A percentile compares a stretch with the other conserved stretches of the same genome.
Conservation (phyloP, 83 land plant genomes). For the Thuja plicata region DNA sequence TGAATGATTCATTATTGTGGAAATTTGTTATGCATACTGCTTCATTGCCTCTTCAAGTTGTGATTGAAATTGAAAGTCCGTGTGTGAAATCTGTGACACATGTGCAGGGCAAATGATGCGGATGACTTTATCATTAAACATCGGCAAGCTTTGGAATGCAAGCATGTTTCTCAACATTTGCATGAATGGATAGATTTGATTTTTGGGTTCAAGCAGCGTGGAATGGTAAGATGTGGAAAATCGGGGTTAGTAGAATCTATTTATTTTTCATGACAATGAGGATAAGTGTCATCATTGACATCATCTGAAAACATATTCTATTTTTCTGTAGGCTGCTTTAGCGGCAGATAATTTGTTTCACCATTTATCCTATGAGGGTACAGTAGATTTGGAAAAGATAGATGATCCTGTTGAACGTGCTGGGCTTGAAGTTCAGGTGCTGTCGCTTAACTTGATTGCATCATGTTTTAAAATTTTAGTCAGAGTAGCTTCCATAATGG, state of each 20-base stretch:
- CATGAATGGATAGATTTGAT: slow-evolving; percentile 52
- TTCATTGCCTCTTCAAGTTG: not conserved
- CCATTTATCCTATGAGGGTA: slow-evolving; percentile 45
- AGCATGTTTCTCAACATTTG: slow-evolving; percentile 37
- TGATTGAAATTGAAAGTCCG: not conserved
- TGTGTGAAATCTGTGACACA: not conserved
- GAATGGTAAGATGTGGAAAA: slow-evolving; percentile 26
- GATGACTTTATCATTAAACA: slow-evolving; percentile 47
- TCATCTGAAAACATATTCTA: not conserved
- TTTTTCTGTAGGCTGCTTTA: slow-evolving; percentile 37
- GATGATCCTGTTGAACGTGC: slow-evolving; percentile 47
- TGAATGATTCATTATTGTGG: not conserved
- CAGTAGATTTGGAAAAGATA: slow-evolving; percentile 46
- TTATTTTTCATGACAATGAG: not conserved
- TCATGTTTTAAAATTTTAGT: not conserved
- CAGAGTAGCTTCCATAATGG: not conserved
- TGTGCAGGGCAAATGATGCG: slow-evolving; percentile 38
- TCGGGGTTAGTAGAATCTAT: not conserved
- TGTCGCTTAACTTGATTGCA: not conserved
- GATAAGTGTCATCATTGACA: not conserved
- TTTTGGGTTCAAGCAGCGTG: slow-evolving; percentile 50
- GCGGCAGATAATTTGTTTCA: slow-evolving; percentile 47
- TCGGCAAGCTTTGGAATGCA: slow-evolving; percentile 45
- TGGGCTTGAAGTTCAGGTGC: slow-evolving; percentile 55
- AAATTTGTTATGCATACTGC: not conserved